Evolutionary conservation across 441 rosid genomes (phyloP).

Genomic region (Gossypium schwendimanii): DNA sequence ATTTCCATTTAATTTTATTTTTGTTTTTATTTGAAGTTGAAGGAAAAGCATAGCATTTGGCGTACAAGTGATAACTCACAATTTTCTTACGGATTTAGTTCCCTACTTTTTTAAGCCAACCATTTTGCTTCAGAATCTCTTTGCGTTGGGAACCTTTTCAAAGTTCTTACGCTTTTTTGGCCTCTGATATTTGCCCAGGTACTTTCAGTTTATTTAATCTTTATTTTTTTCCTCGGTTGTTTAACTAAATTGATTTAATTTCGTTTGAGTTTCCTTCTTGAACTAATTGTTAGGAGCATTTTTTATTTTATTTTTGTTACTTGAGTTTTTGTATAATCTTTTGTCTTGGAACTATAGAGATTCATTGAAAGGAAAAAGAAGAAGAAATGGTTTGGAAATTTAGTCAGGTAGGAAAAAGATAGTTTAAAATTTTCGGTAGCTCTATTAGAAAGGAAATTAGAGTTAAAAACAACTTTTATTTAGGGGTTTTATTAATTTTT

Average conservation of each 20-base stretch:
- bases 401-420: not conserved
- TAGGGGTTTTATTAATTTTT: not conserved
- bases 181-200: slow-evolving; percentile 1
- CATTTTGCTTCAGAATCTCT: slow-evolving; percentile 1
- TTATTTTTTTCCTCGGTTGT: not conserved
- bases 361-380: not conserved
- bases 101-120: not conserved
- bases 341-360: not conserved
- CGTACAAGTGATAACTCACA: slow-evolving; percentile 12
- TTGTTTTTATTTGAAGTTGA: slow-evolving; percentile 16
- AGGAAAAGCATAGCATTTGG: slow-evolving; percentile 20
- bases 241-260: not conserved
- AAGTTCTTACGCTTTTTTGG: not conserved
- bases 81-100: not conserved
- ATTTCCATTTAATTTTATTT: not conserved
- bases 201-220: not conserved
- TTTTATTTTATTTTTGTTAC: not conserved
- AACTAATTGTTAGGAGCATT: not conserved
- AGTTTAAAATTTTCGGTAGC: not conserved
- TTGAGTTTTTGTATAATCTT: not conserved
- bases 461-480: not conserved
- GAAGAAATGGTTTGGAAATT: not conserved
- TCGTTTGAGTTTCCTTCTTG: not conserved
- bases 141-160: not conserved
- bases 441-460: not conserved